These are phyloP conservation scores for Phragmites australis DNA, from an alignment of 176 grass and related monocot species.

Conservation along the genomic window DNA sequence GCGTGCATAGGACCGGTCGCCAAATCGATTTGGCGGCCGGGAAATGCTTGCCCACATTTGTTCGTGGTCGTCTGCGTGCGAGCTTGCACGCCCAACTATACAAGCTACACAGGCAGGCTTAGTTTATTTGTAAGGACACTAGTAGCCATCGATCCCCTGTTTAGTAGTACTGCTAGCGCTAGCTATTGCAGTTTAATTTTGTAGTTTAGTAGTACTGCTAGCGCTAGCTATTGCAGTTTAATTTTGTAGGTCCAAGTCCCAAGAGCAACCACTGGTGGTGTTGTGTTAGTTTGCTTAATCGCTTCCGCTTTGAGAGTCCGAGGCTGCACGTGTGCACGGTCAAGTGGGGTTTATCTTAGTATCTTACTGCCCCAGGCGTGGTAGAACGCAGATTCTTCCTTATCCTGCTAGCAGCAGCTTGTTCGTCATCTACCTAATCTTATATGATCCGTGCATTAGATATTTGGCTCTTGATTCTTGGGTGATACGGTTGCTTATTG, in stretches of 20 bases:
- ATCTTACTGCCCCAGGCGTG: background rate
- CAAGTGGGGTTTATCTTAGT: background rate
- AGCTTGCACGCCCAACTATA: too few species aligned
- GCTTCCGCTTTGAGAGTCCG: background rate
- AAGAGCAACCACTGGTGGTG: background rate
- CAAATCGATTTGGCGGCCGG: too few species aligned
- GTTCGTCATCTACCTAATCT: background rate
- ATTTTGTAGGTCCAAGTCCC: background rate
- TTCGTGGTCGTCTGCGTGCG: too few species aligned
- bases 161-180: background rate
- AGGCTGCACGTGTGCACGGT: constrained; percentile 20
- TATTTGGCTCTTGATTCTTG: background rate
- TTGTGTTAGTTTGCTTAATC: background rate
- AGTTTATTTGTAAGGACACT: too few species aligned
- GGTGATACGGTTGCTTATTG: constrained; percentile 6
- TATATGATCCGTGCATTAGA: background rate
- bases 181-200: background rate
- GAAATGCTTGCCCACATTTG: too few species aligned
- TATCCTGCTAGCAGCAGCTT: constrained; percentile 7
- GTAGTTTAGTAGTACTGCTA: background rate
- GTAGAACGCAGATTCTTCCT: constrained; percentile 34
- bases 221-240: background rate
- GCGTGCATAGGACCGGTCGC: too few species aligned
- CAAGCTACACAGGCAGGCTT: too few species aligned
- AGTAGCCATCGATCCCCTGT: too few species aligned